These are phyloP conservation scores for Pseudogymnoascus sp. DNA, from an alignment of 2,329 filamentous ascomycete genomes.

Conservation along the genomic window DNA sequence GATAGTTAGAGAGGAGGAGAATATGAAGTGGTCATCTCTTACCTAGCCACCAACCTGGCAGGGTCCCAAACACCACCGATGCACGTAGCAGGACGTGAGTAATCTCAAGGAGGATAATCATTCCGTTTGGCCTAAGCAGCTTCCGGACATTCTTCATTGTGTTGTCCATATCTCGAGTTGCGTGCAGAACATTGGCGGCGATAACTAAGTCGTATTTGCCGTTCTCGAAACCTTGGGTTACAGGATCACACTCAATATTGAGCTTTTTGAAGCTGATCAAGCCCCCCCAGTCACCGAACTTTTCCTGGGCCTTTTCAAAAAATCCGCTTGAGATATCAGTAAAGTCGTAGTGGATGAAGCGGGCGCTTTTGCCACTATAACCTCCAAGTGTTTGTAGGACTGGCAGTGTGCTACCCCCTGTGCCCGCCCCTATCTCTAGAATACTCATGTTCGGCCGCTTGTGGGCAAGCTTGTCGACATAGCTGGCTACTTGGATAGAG, in stretches of 20 bases:
- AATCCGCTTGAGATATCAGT: constrained; percentile 19
- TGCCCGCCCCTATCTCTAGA: constrained; percentile 35
- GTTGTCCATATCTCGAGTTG: constrained; percentile 16
- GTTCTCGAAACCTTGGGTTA: constrained; percentile 17
- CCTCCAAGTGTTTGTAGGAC: constrained; percentile 10
- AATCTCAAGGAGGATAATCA: constrained; percentile 26
- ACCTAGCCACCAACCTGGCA: constrained; percentile 30
- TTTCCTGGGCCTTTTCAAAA: constrained; percentile 25
- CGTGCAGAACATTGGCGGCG: constrained; percentile 20
- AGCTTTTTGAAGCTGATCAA: constrained; percentile 25
- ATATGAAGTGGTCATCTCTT: neutral
- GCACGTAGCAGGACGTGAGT: constrained; percentile 17
- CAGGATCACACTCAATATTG: constrained; percentile 14
- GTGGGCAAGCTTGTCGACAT: constrained; percentile 15
- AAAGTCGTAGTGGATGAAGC: neutral
- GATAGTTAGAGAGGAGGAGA: no score
- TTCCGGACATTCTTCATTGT: constrained; percentile 22
- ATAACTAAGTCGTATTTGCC: constrained; percentile 20
- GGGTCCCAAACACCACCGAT: constrained; percentile 19
- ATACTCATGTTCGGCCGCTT: constrained; percentile 28
- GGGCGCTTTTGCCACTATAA: constrained; percentile 10
- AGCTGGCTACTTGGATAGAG: neutral
- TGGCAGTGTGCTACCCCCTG: constrained; percentile 26
- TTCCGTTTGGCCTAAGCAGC: constrained; percentile 24
- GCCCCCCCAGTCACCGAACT: neutral